Base-by-base conservation (phyloP, 2,329 filamentous ascomycete genomes). In the Microcyclospora pomicola region DNA sequence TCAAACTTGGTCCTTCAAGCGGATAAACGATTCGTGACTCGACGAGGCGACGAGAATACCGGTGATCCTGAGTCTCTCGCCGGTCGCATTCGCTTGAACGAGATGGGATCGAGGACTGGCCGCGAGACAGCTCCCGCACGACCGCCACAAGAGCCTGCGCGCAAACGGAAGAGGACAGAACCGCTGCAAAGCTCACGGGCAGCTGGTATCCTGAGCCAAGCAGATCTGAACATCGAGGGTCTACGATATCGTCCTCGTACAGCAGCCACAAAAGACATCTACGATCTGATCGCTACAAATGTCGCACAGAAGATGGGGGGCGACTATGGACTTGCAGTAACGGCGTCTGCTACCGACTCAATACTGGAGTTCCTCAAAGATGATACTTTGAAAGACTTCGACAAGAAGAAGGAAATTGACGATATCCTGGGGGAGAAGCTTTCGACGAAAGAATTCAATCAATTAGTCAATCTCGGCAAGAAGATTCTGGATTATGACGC, bases 1-100 rank as follows among this genome's bases (percentile, higher is more conserved):
- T 98, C 91, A 68, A 98, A 98, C 77, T 81, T 98, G 85, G 91
- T 98, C 60, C 84, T 98, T 76, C 91, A 98, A 82, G 87, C 86
- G 68, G 91, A 98, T 70, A 81, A 87, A 67, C 81, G 91, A 54
- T 96, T 98, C 60, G 81, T 93, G 53, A 85, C 85, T 47, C 79
- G 91, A 60, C 79, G 86, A 54, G 86, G 80, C 52, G 88, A 98
- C 64, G 92, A 98, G 67, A 80, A 85, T 47, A 96, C 88, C 36
- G 91, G 91, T 53, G 91, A 98, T 60, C 92, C 91, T 36, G 91
- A 98, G 67, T 98, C 92, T 41, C 76, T 98, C 42, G 92, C 91
- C 40, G 91, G 91, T 38, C 81, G 87, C 51, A 79, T 98, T 60
- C 88, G 82, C 50, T 88, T 98, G 54, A 76, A 77, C 53, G 87